These are phyloP conservation scores for Sphaerulina vaccinii DNA, from an alignment of 2,329 filamentous ascomycete genomes.

Conservation along the genomic window DNA sequence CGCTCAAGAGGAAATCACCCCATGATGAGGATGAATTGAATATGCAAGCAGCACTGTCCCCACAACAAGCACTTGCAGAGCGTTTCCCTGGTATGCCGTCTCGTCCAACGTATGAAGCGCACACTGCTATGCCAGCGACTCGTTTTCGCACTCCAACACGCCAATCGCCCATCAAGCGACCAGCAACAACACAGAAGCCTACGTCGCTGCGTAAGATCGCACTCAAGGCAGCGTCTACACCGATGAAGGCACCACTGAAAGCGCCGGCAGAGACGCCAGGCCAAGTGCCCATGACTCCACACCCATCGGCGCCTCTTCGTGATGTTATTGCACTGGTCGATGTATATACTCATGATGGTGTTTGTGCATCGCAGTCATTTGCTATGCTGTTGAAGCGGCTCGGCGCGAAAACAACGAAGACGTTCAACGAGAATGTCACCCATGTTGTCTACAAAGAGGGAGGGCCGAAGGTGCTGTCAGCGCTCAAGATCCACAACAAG, in stretches of 20 bases:
- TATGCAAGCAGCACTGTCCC: neutral
- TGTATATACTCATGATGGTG: slow-evolving; percentile 39
- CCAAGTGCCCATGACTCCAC: slow-evolving; percentile 37
- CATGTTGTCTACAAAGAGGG: slow-evolving; percentile 43
- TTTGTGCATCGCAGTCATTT: slow-evolving; percentile 38
- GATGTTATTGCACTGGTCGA: slow-evolving; percentile 38
- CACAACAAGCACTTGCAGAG: slow-evolving; percentile 8
- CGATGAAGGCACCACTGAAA: slow-evolving; percentile 35
- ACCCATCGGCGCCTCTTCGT: slow-evolving; percentile 36
- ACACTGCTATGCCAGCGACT: slow-evolving; percentile 29
- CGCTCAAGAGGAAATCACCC: slow-evolving; percentile 2
- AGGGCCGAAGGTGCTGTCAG: slow-evolving; percentile 37
- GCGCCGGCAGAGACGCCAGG: slow-evolving; percentile 30
- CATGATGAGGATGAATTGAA: neutral
- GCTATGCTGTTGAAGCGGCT: slow-evolving; percentile 37
- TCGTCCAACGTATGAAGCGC: slow-evolving; percentile 13
- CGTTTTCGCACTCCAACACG: slow-evolving; percentile 32
- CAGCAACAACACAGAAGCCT: slow-evolving; percentile 32
- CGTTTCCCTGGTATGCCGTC: slow-evolving; percentile 24
- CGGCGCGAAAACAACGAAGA: slow-evolving; percentile 38
- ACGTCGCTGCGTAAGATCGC: slow-evolving; percentile 33
- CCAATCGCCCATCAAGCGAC: slow-evolving; percentile 25
- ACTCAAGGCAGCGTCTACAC: slow-evolving; percentile 29
- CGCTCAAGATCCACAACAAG: slow-evolving; percentile 36
- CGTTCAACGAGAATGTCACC: slow-evolving; percentile 39